A percentile compares a stretch with the other conserved stretches of the same genome.
Evolutionary conservation across 2,329 filamentous ascomycete genomes (phyloP).

Genomic region (Nemania sp.): DNA sequence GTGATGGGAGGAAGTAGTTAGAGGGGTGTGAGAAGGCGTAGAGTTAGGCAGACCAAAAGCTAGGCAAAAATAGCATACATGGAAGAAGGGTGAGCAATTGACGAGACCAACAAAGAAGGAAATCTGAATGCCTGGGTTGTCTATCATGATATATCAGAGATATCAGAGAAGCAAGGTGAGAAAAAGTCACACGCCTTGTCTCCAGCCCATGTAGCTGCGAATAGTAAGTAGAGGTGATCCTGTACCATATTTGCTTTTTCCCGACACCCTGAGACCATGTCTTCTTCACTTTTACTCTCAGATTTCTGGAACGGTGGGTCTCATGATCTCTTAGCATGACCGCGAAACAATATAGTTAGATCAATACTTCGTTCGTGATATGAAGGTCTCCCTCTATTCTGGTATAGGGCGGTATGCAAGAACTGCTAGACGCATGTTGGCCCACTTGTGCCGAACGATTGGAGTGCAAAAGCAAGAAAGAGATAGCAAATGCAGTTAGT

Average conservation of each 20-base stretch:
- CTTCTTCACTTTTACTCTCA: conserved; percentile 11
- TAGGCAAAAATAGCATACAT: conserved; percentile 19
- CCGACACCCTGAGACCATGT: conserved; percentile 20
- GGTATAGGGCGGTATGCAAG: conserved; percentile 25
- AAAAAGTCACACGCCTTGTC: conserved; percentile 24
- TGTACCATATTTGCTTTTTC: conserved; percentile 26
- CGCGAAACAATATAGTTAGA: conserved; percentile 18
- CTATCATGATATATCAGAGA: conserved; percentile 22
- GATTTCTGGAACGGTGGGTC: conserved; percentile 23
- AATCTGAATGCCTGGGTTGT: conserved; percentile 14
- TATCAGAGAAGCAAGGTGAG: conserved; percentile 15
- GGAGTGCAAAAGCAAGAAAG: conserved; percentile 25
- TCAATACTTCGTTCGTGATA: conserved; percentile 23
- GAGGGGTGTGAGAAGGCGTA: conserved; percentile 18
- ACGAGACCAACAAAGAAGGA: conserved; percentile 10
- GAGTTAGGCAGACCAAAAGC: conserved; percentile 7
- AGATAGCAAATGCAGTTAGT: conserved; percentile 24
- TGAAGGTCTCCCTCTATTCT: conserved; percentile 17
- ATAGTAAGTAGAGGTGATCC: conserved; percentile 22
- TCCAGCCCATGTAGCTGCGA: conserved; percentile 11
- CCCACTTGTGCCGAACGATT: conserved; percentile 31
- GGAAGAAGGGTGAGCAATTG: conserved; percentile 14
- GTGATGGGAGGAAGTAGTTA: conserved; percentile 19
- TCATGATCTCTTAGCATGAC: conserved; percentile 19
- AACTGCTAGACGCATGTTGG: conserved; percentile 26